These are phyloP conservation scores for Corymbia citriodora DNA, from an alignment of 441 rosid species.

Conservation along the genomic window DNA sequence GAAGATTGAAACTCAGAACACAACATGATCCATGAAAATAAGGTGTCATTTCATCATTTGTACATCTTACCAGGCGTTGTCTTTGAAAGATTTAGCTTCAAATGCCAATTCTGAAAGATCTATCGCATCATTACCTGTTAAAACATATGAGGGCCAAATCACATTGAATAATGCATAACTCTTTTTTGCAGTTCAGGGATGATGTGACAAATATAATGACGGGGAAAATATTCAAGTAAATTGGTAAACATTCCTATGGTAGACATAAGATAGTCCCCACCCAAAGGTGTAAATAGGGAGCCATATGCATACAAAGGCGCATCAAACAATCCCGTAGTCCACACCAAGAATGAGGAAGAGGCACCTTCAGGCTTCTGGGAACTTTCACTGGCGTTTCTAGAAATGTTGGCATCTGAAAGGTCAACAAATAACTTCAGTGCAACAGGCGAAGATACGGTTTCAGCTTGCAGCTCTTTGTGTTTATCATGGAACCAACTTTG, in stretches of 20 bases:
- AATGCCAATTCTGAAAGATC: constrained; percentile 48
- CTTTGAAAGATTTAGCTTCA: constrained; percentile 58
- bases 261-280: background rate
- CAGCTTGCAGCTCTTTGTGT: constrained; percentile 15
- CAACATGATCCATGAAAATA: background rate
- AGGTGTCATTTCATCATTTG: background rate
- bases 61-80: constrained; percentile 43
- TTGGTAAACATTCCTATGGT: background rate
- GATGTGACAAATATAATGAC: background rate
- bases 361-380: constrained; percentile 37
- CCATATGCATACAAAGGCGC: background rate
- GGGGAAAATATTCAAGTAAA: background rate
- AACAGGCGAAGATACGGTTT: constrained; percentile 7
- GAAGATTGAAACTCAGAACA: background rate
- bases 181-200: background rate
- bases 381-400: constrained; percentile 10
- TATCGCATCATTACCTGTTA: constrained; percentile 27
- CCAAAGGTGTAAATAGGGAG: background rate
- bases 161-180: background rate
- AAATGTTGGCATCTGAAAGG: constrained; percentile 23
- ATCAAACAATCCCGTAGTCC: background rate
- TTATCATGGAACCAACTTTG: constrained; percentile 63
- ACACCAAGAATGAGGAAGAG: background rate
- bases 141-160: background rate
- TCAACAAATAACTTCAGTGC: constrained; percentile 29